phyloP scores from a whole-genome alignment of 345 rosid species.

The Salix viminalis region DNA sequence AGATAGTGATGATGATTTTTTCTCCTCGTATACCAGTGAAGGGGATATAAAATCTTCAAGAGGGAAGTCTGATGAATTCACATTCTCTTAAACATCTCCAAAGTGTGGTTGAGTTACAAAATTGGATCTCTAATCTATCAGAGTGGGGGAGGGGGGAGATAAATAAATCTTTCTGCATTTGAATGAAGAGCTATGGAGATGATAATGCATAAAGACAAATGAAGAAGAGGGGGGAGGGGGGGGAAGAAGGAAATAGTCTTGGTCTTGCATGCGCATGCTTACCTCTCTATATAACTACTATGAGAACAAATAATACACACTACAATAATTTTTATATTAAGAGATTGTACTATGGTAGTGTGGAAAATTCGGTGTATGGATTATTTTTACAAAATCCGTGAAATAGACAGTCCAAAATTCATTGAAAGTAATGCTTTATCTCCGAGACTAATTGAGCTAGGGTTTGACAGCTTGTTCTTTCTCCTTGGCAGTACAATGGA shows the following conservation, averaged over 20 bases:
- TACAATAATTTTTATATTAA: neutral
- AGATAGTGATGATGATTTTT: conserved; percentile 50
- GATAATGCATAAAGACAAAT: neutral
- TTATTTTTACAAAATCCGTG: neutral
- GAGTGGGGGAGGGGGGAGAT: neutral
- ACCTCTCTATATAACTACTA: neutral
- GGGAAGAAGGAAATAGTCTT: neutral
- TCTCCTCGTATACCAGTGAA: conserved; percentile 50
- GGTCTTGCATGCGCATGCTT: neutral
- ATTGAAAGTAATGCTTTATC: too few relatives aligned
- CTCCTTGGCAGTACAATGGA: neutral
- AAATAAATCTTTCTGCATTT: neutral
- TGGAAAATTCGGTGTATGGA: neutral
- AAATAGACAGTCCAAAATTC: neutral
- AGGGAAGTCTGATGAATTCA: conserved; percentile 36
- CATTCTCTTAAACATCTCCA: conserved; percentile 9
- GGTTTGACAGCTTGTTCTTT: too few relatives aligned
- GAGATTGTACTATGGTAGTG: neutral
- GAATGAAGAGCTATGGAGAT: neutral
- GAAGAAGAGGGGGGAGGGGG: neutral
- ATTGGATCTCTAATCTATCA: neutral
- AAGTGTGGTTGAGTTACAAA: neutral
- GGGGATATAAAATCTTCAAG: conserved; percentile 34
- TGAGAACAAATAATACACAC: too few relatives aligned
- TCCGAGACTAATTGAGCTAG: neutral